Percentiles rank a stretch among this genome's conserved stretches.
Conservation (phyloP, 495 filamentous ascomycete genomes). For the Lichenothelia convexa region DNA sequence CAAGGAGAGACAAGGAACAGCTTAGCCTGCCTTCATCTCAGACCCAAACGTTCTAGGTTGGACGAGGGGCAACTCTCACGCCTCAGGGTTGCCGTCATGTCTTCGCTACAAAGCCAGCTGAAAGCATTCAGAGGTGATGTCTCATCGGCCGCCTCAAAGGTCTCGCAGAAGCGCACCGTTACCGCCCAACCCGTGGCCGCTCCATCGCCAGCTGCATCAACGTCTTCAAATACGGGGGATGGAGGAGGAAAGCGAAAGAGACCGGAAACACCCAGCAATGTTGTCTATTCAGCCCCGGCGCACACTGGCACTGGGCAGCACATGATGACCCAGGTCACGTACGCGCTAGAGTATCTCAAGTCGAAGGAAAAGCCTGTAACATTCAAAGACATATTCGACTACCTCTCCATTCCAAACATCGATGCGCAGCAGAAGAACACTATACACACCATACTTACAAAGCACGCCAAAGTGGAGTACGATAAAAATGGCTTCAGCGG, state of each 20-base stretch:
- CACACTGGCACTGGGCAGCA: constrained; percentile 60
- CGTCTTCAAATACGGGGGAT: constrained; percentile 5
- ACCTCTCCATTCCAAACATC: constrained; percentile 39
- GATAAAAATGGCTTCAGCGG: constrained; percentile 36
- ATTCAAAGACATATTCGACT: constrained; percentile 53
- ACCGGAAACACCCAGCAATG: constrained; percentile 22
- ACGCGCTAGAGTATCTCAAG: constrained; percentile 72
- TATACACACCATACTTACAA: constrained; percentile 29
- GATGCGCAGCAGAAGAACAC: constrained; percentile 15
- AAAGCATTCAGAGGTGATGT: constrained; percentile 6
- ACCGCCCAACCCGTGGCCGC: constrained; percentile 3
- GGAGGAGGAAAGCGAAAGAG: constrained; percentile 39
- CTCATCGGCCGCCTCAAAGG: constrained; percentile 11
- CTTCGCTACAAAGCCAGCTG: constrained; percentile 14
- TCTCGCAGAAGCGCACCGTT: constrained; percentile 6
- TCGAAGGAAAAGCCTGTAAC: constrained; percentile 51
- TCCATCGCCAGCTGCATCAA: constrained; percentile 13
- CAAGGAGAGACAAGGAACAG: no score
- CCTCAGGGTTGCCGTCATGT: constrained; percentile 14
- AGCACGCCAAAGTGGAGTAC: constrained; percentile 52
- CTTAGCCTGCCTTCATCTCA: no score
- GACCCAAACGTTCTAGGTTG: no score
- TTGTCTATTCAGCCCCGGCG: constrained; percentile 61
- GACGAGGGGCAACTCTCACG: no score
- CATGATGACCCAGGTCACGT: constrained; percentile 68